Conservation (phyloP, 2,329 filamentous ascomycete genomes). For the Diaporthe citrichinensis region DNA sequence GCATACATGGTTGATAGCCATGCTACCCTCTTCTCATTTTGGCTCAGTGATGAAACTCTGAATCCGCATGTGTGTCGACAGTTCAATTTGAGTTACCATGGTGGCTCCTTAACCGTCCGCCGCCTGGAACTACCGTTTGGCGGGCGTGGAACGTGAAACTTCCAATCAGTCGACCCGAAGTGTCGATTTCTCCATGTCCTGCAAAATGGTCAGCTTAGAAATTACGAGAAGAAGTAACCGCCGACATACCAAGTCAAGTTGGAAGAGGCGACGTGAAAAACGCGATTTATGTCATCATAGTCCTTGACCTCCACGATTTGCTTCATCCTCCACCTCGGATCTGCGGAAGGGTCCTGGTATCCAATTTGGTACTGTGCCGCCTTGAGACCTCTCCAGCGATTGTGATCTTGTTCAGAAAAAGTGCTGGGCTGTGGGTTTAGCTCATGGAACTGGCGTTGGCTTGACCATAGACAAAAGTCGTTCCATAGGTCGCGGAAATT, state of each 20-base stretch:
- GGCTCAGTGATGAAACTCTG: background rate
- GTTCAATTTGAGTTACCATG: background rate
- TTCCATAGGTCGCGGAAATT: background rate
- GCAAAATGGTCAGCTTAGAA: background rate
- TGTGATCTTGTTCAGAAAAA: background rate
- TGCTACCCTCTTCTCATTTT: background rate
- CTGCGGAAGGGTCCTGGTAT: background rate
- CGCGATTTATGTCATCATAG: background rate
- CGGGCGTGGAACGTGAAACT: background rate
- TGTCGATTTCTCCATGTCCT: background rate
- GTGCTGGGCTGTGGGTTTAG: background rate
- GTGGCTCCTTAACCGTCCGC: background rate
- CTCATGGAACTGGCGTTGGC: background rate
- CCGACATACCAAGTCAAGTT: background rate
- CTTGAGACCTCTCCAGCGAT: background rate
- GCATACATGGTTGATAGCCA: background rate
- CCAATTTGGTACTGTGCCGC: background rate
- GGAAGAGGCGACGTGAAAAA: background rate
- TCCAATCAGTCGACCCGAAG: background rate
- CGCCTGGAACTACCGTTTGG: background rate
- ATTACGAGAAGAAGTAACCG: background rate
- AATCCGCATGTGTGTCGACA: background rate
- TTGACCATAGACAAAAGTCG: background rate
- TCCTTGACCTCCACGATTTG: background rate
- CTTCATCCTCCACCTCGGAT: background rate